Evolutionary conservation across 805 yeast genomes (phyloP).

Genomic region (Saturnispora quitensis): DNA sequence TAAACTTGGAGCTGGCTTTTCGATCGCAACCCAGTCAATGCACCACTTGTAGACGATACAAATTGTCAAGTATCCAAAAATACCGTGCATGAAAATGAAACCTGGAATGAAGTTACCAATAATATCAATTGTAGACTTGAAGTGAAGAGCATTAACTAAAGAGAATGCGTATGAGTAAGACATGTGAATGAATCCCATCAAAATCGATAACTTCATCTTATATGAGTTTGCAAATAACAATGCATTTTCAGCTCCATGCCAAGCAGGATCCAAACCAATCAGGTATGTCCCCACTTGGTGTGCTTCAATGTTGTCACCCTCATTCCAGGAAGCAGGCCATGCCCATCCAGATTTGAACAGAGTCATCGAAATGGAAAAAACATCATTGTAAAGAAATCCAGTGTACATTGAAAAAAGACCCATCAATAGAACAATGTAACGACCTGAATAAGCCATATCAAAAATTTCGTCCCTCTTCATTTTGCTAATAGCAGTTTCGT

Average conservation of each 20-base stretch:
- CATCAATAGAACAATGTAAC: conserved; percentile 87
- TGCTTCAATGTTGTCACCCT: conserved; percentile 65
- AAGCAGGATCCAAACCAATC: conserved; percentile 83
- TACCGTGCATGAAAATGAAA: conserved; percentile 87
- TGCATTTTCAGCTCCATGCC: conserved; percentile 97
- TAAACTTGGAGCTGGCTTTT: conserved; percentile 80
- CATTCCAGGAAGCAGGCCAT: conserved; percentile 72
- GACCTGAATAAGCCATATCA: conserved; percentile 92
- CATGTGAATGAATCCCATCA: conserved; percentile 96
- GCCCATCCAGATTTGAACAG: conserved; percentile 85
- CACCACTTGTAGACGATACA: conserved; percentile 91
- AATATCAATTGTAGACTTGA: conserved; percentile 67
- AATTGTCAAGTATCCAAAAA: conserved; percentile 84
- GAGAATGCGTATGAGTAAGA: conserved; percentile 81
- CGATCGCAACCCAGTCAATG: conserved; percentile 78
- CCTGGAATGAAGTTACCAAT: conserved; percentile 94
- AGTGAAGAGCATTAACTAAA: conserved; percentile 65
- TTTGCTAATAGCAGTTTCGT: conserved; percentile 60
- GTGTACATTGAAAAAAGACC: conserved; percentile 94
- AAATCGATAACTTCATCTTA: conserved; percentile 91
- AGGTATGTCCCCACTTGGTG: conserved; percentile 59
- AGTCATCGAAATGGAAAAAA: conserved; percentile 86
- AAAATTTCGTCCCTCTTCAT: conserved; percentile 84
- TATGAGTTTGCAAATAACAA: conserved; percentile 87
- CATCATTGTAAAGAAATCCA: conserved; percentile 87